phyloP scores from a whole-genome alignment of 2,329 filamentous ascomycete species.

The Monilinia fructigena region DNA sequence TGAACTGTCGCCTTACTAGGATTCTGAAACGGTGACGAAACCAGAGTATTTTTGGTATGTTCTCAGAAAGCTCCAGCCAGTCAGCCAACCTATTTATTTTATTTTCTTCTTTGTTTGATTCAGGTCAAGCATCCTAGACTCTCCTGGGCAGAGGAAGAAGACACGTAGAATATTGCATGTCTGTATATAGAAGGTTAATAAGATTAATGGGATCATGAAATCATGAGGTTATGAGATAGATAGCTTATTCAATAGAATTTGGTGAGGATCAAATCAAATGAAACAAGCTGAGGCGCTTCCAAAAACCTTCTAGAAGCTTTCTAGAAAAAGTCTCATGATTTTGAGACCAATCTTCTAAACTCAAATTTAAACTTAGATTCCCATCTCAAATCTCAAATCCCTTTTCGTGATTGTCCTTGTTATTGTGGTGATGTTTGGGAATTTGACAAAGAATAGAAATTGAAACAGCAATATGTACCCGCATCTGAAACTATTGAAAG shows the following conservation, averaged over 20 bases:
- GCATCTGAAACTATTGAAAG: constrained; percentile 9
- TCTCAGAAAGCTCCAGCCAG: not conserved
- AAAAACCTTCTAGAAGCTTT: not conserved
- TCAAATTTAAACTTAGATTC: not conserved
- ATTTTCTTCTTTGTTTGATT: constrained; percentile 1
- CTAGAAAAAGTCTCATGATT: constrained; percentile 2
- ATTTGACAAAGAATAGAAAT: not conserved
- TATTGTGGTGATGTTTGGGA: too few species aligned
- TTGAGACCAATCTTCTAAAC: not conserved
- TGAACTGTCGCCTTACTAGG: not conserved
- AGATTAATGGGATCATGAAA: too few species aligned
- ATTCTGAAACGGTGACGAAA: constrained; percentile 6
- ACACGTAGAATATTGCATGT: constrained; percentile 4
- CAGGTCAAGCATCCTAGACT: not conserved
- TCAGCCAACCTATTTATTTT: not conserved
- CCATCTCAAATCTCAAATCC: too few species aligned
- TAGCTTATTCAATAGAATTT: not conserved
- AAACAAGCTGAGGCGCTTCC: not conserved
- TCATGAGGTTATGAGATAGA: not conserved
- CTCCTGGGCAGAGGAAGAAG: not conserved
- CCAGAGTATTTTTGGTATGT: constrained; percentile 5
- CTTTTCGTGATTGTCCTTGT: too few species aligned
- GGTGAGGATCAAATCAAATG: not conserved
- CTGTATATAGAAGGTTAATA: not conserved
- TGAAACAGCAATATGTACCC: not conserved